A percentile compares a stretch with the other conserved stretches of the same genome.
Evolutionary conservation across 2,329 filamentous ascomycete species (phyloP).

Genomic region (Incumbomyces lentus): DNA sequence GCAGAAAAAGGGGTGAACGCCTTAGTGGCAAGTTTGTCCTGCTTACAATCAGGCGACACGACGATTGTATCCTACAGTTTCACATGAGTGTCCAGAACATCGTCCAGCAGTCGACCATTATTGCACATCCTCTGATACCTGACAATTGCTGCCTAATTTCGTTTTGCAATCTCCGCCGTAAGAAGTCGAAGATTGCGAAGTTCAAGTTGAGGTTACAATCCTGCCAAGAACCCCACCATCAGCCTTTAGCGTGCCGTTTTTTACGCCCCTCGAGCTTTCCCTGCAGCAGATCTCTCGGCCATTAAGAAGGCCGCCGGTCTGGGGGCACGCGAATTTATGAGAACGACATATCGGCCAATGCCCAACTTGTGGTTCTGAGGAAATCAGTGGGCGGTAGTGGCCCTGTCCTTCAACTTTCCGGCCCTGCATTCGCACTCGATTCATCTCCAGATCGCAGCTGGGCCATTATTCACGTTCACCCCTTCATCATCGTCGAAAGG

Average conservation of each 20-base stretch:
- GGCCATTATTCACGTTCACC: not conserved
- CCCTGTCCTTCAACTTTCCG: not conserved
- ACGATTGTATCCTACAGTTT: no score
- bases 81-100: no score
- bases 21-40: not conserved
- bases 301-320: no score
- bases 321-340: conserved; percentile 1
- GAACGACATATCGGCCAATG: not conserved
- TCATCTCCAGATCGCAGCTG: not conserved
- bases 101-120: no score
- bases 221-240: conserved; percentile 20
- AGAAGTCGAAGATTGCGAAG: conserved; percentile 1
- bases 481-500: conserved; percentile 2
- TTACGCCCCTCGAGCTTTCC: conserved; percentile 8
- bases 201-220: conserved; percentile 12
- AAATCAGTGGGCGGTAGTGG: not conserved
- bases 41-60: not conserved
- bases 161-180: no score
- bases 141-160: not conserved
- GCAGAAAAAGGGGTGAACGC: not conserved
- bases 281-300: no score
- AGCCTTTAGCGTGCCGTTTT: conserved; percentile 15
- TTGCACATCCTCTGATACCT: no score
- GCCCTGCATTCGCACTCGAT: no score
- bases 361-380: conserved; percentile 1